These are phyloP conservation scores for Helichrysum umbraculigerum DNA, from an alignment of 129 eudicot species.

Conservation along the genomic window DNA sequence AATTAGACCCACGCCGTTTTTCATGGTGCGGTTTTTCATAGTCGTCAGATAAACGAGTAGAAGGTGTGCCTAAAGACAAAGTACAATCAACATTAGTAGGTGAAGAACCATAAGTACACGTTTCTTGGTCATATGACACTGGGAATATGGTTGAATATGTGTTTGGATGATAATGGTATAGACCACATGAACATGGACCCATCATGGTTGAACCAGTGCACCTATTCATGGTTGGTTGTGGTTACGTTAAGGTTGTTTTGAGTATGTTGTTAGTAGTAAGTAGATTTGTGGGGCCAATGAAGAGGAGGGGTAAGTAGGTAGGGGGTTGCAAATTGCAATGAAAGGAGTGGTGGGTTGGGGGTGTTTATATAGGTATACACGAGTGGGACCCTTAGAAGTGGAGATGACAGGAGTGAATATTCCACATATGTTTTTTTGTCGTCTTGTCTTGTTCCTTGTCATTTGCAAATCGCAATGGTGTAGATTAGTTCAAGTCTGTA, in stretches of 20 bases:
- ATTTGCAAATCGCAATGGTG: background rate
- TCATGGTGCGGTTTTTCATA: constrained; percentile 25
- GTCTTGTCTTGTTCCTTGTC: constrained; percentile 20
- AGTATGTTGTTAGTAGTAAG: background rate
- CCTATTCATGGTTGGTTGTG: constrained; percentile 40
- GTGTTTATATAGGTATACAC: constrained; percentile 33
- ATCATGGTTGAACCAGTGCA: constrained; percentile 43
- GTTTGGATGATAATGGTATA: constrained; percentile 33
- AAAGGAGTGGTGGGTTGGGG: constrained; percentile 20
- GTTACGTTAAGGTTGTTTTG: background rate
- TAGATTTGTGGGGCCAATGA: constrained; percentile 13
- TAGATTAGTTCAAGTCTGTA: background rate
- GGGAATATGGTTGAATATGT: constrained; percentile 43
- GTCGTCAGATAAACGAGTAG: constrained; percentile 49
- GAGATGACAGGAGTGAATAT: constrained; percentile 30
- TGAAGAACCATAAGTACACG: constrained; percentile 32
- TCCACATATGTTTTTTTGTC: constrained; percentile 34
- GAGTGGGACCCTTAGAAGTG: constrained; percentile 34
- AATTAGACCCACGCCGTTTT: constrained; percentile 49
- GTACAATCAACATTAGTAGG: constrained; percentile 83
- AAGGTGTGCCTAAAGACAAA: constrained; percentile 83
- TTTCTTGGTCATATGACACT: constrained; percentile 42
- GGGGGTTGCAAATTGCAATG: constrained; percentile 32
- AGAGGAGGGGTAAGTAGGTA: constrained; percentile 33
- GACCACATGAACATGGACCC: constrained; percentile 56